These are phyloP conservation scores for Arthrobotrys musiformis DNA, from an alignment of 2,329 filamentous ascomycete genomes.

Conservation along the genomic window DNA sequence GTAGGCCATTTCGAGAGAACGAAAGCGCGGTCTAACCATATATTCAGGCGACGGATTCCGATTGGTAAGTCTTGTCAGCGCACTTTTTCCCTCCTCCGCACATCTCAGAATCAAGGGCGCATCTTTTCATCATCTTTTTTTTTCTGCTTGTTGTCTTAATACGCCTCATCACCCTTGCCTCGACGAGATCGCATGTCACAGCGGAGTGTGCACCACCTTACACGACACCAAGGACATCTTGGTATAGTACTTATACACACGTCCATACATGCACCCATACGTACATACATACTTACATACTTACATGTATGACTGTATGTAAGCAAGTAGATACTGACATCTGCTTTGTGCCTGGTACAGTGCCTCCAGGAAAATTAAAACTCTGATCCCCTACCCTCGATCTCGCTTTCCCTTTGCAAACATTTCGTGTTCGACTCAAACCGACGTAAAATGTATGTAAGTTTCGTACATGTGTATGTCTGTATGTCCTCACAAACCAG, in stretches of 20 bases:
- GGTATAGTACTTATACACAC: background rate
- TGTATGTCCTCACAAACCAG: constrained; percentile 47
- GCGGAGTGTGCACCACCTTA: constrained; percentile 36
- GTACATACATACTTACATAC: background rate
- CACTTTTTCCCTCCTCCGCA: constrained; percentile 27
- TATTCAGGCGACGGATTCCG: background rate
- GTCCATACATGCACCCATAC: background rate
- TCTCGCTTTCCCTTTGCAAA: constrained; percentile 11
- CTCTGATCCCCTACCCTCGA: background rate
- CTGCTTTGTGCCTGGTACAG: constrained; percentile 1
- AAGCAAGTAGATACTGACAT: too few relatives aligned
- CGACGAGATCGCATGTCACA: constrained; percentile 49
- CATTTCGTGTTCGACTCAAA: constrained; percentile 14
- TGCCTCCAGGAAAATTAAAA: background rate
- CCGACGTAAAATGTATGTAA: constrained; percentile 4
- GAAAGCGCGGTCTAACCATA: constrained; percentile 26
- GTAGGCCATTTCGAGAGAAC: constrained; percentile 18
- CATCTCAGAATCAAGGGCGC: constrained; percentile 42
- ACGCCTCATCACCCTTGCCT: constrained; percentile 53
- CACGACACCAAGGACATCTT: constrained; percentile 25
- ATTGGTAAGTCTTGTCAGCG: constrained; percentile 49
- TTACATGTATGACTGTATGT: too few relatives aligned
- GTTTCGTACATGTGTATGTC: too few relatives aligned
- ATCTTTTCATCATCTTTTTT: constrained; percentile 31
- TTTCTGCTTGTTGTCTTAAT: constrained; percentile 26